Evolutionary conservation across 106 monocot species (phyloP).

Genomic region (Xerophyta viscosa): DNA sequence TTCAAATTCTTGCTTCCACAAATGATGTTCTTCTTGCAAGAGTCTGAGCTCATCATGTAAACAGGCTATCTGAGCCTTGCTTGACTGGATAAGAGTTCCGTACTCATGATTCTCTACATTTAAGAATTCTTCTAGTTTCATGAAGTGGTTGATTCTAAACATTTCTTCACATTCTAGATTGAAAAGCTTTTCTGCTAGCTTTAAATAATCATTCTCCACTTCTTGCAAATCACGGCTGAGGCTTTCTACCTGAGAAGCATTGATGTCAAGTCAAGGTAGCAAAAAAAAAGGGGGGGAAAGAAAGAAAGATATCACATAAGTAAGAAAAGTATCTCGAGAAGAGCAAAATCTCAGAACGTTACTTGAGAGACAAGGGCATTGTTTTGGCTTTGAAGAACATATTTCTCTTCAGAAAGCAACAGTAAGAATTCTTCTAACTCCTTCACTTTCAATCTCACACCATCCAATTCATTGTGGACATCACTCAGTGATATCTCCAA

Average conservation of each 20-base stretch:
- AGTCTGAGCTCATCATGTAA: slow-evolving; percentile 19
- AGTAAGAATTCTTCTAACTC: neutral
- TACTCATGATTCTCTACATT: slow-evolving; percentile 26
- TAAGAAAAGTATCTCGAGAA: too few species aligned
- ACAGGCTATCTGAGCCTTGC: slow-evolving; percentile 8
- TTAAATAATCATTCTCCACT: slow-evolving; percentile 24
- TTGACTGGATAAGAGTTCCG: slow-evolving; percentile 3
- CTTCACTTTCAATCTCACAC: neutral
- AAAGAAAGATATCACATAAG: too few species aligned
- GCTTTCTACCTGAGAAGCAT: slow-evolving; percentile 20
- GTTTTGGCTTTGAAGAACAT: neutral
- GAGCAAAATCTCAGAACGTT: neutral
- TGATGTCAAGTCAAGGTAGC: neutral
- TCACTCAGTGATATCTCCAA: neutral
- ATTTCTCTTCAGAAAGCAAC: neutral
- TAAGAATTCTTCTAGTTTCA: slow-evolving; percentile 23
- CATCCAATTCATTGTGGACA: neutral
- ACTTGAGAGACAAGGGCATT: slow-evolving; percentile 8
- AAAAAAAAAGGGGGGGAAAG: neutral
- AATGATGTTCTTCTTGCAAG: slow-evolving; percentile 21
- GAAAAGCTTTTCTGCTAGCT: slow-evolving; percentile 24
- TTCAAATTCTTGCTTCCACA: slow-evolving; percentile 26
- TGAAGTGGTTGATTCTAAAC: slow-evolving; percentile 18
- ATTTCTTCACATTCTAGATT: slow-evolving; percentile 29
- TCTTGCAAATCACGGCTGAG: slow-evolving; percentile 11